phyloP scores from a whole-genome alignment of 495 filamentous ascomycete species.

The Talaromyces nanjingensis region DNA sequence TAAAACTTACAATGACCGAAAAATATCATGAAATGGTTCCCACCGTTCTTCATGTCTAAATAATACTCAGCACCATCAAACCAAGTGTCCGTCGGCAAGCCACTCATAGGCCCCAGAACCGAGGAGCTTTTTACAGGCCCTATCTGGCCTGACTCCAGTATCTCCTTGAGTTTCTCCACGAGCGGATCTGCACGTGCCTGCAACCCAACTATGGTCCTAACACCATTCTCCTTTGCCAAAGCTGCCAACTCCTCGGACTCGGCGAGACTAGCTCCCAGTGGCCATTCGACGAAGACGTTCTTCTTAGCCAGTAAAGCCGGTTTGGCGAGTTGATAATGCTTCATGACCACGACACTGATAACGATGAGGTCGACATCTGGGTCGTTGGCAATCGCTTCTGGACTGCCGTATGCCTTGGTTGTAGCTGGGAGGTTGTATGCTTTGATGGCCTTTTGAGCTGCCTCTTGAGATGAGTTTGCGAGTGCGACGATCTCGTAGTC shows the following conservation, averaged over 20 bases:
- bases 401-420: constrained; percentile 43
- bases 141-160: constrained; percentile 41
- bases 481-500: constrained; percentile 52
- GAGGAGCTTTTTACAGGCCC: constrained; percentile 48
- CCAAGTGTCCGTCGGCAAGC: constrained; percentile 21
- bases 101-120: constrained; percentile 28
- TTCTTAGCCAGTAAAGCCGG: constrained; percentile 47
- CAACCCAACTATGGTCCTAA: constrained; percentile 37
- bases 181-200: constrained; percentile 29
- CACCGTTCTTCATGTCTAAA: constrained; percentile 36
- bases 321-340: constrained; percentile 33
- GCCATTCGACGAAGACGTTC: constrained; percentile 53
- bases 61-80: constrained; percentile 35
- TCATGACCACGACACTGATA: constrained; percentile 18
- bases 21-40: constrained; percentile 46
- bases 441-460: constrained; percentile 40
- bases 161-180: constrained; percentile 32
- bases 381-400: constrained; percentile 42
- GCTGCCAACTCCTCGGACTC: constrained; percentile 33
- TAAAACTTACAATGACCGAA: constrained; percentile 39
- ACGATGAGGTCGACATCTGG: constrained; percentile 53
- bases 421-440: constrained; percentile 31
- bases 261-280: constrained; percentile 19
- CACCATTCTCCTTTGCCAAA: constrained; percentile 26
- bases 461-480: constrained; percentile 43